Evolutionary conservation across 2,329 filamentous ascomycete genomes (phyloP), one percentile per base, ranked within the genome.

Genomic region (Cytospora piceae): DNA sequence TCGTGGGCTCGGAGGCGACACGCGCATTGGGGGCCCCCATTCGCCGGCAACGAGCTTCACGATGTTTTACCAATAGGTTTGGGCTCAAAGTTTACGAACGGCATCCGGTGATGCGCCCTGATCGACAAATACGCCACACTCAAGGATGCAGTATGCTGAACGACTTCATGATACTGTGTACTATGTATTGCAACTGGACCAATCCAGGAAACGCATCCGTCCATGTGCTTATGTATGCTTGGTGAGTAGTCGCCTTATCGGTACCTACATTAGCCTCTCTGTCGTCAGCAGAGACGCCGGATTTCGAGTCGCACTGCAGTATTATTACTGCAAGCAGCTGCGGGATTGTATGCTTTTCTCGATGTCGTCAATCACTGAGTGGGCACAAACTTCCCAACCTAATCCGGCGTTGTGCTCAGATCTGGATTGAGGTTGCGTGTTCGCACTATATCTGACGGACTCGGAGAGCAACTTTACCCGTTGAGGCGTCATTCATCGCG

Each of bases 231-330:
- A n/a, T n/a, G n/a, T 55, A 55, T 61, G 53, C 60, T 57, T 56
- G 60, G 60, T 57, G 52, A 31, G 31, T 37, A 37, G 7, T 49
- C 12, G n/a, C 46, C 12, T 24, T 49, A 49, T 27, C 32, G 27
- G 37, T 31, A 55, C 37, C 52, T 39, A 42, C 22, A 37, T 56
- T 55, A 55, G 56, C 32, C 56, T 29, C 24, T 51, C 52, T 51
- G 52, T 49, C 32, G 52, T 65, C 63, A 60, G 62, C 62, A 49
- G 22, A 49, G 49, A 54, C 62, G 62, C 61, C 53, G 42, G 51
- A 37, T 29, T 57, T 51, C 24, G 51, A 63, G 56, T 63, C 53
- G 34, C 42, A 64, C 62, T 57, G 61, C 61, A 64, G 49, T 52
- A 34, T 32, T 46, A 46, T 34, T 14, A 20, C 27, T 46, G 11